Evolutionary conservation across 495 filamentous ascomycete species (phyloP), one percentile per base, ranked within the genome.

Genomic region (Aspergillus cavernicola): DNA sequence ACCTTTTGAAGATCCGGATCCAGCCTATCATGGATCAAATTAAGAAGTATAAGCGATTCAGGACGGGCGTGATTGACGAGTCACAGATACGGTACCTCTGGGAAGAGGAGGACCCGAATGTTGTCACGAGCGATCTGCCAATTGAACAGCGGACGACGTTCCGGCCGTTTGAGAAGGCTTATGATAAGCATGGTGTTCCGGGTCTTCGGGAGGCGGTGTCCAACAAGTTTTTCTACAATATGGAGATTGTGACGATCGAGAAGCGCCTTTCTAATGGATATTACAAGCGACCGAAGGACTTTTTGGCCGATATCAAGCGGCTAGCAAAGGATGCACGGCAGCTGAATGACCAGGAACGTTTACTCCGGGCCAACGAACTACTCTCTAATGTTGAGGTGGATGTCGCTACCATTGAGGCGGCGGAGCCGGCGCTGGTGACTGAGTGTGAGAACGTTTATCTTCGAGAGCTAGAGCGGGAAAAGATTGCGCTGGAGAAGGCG

Each of bases 1-100:
- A 97, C 65, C 67, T 86, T 48, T 72, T 98, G 48, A 97, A 97
- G 70, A 77, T 92, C 15, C 77, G 85, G 20, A 83, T 98, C 46
- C 90, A 96, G 67, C 87, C 87, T 11, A 86, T 96, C 57, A 95
- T 98, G 90, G 92, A 97, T 55, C 87, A 95, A 69, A 88, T 97
- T 53, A 88, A 93, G 59, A 83, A 80, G 53, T 92, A 93, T 66
- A 87, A 86, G 64, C 86, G 85, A 53, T 97, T 97, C 74, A 80
- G 89, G 38, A 80, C 80, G 23, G 85, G 89, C 4, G 80, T 89
- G 28, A 84, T 98, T 59, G 85, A 88, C 15, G 80, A 89, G 38
- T 69, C 69, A 3, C 72, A 82, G 32, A 89, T 95, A 43, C 71
- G 78, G 24, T 95, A 97, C 62, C 76, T 97, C 7, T 86, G 85